These are phyloP conservation scores for Fusarium verticillioides DNA, from an alignment of 2,329 filamentous ascomycete species.

Conservation along the genomic window DNA sequence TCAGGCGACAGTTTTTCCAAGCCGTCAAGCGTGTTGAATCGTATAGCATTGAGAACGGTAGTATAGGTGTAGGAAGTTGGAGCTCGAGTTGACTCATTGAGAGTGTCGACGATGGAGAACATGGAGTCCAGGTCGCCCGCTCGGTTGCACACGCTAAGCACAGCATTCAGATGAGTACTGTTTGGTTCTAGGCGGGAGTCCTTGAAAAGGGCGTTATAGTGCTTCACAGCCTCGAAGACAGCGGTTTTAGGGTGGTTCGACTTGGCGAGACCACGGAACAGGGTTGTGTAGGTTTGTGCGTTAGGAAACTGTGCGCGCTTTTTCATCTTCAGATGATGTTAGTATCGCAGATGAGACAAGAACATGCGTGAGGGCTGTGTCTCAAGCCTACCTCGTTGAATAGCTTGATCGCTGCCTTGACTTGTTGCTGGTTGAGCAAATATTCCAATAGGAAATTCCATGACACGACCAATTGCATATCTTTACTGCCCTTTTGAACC, in stretches of 20 bases:
- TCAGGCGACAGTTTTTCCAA: slow-evolving; percentile 43
- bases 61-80: slow-evolving; percentile 81
- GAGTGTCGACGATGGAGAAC: slow-evolving; percentile 78
- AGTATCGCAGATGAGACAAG: slow-evolving; percentile 13
- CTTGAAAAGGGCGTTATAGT: slow-evolving; percentile 80
- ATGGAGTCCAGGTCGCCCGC: slow-evolving; percentile 82
- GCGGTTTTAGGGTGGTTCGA: slow-evolving; percentile 68
- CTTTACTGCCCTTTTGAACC: slow-evolving; percentile 74
- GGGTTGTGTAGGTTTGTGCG: slow-evolving; percentile 82
- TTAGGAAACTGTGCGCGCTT: slow-evolving; percentile 87
- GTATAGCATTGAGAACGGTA: slow-evolving; percentile 82
- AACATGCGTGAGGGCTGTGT: not conserved
- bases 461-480: slow-evolving; percentile 74
- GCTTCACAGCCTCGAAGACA: slow-evolving; percentile 74
- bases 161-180: slow-evolving; percentile 87
- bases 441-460: slow-evolving; percentile 91
- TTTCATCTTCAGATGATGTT: slow-evolving; percentile 77
- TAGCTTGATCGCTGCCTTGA: slow-evolving; percentile 77
- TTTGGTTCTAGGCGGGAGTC: slow-evolving; percentile 74
- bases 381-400: slow-evolving; percentile 79
- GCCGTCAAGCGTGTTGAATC: slow-evolving; percentile 48
- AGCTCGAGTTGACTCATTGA: slow-evolving; percentile 71
- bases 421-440: slow-evolving; percentile 68
- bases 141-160: slow-evolving; percentile 82
- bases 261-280: slow-evolving; percentile 79